These are phyloP conservation scores for Euphorbia celastroides DNA, from an alignment of 441 rosid genomes.

Conservation along the genomic window DNA sequence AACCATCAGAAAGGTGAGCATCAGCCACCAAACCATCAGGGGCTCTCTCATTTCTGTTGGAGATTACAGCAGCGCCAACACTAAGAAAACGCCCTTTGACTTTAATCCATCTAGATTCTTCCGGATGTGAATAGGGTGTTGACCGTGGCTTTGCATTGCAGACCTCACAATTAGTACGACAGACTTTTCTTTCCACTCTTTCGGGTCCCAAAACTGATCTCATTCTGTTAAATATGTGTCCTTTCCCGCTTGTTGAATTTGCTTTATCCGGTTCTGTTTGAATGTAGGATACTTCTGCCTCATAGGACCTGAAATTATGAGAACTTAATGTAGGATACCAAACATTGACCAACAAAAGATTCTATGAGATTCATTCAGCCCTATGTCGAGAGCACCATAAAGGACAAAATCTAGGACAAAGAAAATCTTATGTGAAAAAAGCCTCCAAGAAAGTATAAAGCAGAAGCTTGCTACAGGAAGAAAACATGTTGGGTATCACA, in stretches of 20 bases:
- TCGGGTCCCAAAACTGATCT: slow-evolving; percentile 30
- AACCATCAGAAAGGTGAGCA: slow-evolving; percentile 93
- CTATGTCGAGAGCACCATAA: background rate
- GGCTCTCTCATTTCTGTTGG: slow-evolving; percentile 85
- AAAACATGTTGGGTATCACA: background rate
- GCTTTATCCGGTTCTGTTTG: slow-evolving; percentile 48
- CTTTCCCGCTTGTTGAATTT: slow-evolving; percentile 29
- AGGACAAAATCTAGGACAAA: background rate
- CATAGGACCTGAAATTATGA: slow-evolving; percentile 47
- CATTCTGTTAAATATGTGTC: slow-evolving; percentile 26
- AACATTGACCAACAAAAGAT: background rate
- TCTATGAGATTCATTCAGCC: background rate
- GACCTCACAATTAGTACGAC: slow-evolving; percentile 62
- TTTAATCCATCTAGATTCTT: slow-evolving; percentile 54
- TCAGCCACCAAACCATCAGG: slow-evolving; percentile 96
- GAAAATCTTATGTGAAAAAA: background rate
- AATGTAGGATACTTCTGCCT: slow-evolving; percentile 74
- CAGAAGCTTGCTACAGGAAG: background rate
- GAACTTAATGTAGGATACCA: background rate
- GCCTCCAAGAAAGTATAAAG: background rate
- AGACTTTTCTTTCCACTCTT: slow-evolving; percentile 53
- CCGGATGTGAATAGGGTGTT: slow-evolving; percentile 30
- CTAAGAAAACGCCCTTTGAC: slow-evolving; percentile 71
- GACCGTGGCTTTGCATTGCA: slow-evolving; percentile 34
- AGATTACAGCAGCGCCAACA: slow-evolving; percentile 80